Evolutionary conservation across 164 flowering plant species (phyloP), one percentile per base, ranked within the genome.

Genomic region (Cinnamomum chago): DNA sequence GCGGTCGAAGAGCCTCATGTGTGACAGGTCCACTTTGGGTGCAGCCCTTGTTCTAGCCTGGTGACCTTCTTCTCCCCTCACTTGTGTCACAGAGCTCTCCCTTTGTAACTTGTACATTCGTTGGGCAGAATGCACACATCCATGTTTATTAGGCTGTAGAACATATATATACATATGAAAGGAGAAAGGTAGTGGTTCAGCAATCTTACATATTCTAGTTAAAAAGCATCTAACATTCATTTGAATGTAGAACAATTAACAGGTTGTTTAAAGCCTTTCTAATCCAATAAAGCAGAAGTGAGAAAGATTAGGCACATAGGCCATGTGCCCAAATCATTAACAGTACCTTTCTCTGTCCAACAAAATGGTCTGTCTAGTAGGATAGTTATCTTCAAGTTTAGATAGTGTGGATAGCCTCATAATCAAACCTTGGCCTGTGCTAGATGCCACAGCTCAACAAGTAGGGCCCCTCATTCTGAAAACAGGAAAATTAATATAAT

Each of bases 321-420:
- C 79, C 92, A 90, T 90, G 91, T 88, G 92, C 76, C 75, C 82
- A 82, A 86, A 89, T 91, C 90, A 91, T 91, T 87, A 72, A 77
- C 20, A 65, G 83, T 86, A 86, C 81, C 83, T 87, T 83, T 73
- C 13, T 81, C 70, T 85, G 81, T 77, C 79, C 66, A 73, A 7
- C 50, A 64, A 70, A 51, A 40, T 76, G 22, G 24, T 62, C 74
- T 55, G 79, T 78, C 76, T 82, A 67, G 65, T 30, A 52, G 24
- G 67, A 47, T 65, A 65, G 40, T 77, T 72, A 73, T 23, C 73
- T 50, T 70, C 68, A 47, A 62, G 12, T 68, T 22, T 60, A 35
- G 50, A 30, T 77, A 67, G 50, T 76, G 65, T 62, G 58, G 24
- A 58, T 68, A 62, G 70, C 72, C 72, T 15, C 78, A 65, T 65